These are phyloP conservation scores for Populus simonii DNA, from an alignment of 345 rosid genomes.

Conservation along the genomic window DNA sequence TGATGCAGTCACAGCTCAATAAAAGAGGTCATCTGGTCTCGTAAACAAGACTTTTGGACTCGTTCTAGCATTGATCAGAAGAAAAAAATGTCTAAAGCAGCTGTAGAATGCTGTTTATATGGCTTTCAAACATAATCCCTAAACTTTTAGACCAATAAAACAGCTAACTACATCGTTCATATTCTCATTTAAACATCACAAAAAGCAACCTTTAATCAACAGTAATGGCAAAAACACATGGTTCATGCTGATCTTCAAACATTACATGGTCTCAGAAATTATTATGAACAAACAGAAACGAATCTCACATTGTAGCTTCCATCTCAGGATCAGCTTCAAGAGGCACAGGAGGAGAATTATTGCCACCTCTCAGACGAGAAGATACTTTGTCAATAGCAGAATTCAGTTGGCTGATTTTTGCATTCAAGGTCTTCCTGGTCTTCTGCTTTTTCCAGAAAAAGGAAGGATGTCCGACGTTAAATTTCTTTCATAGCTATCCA, in stretches of 20 bases:
- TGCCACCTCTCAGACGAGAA: slow-evolving; percentile 79
- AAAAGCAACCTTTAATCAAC: not conserved
- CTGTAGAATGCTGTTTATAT: not conserved
- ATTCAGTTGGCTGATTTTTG: slow-evolving; percentile 81
- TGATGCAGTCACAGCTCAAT: not conserved
- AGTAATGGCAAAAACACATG: not conserved
- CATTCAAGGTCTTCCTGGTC: slow-evolving; percentile 80
- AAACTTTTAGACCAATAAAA: not conserved
- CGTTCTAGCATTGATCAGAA: not conserved
- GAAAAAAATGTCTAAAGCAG: not conserved
- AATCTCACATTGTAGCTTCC: slow-evolving; percentile 53
- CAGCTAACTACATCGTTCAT: not conserved
- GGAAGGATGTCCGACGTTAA: not conserved
- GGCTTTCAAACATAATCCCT: not conserved
- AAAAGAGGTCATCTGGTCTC: not conserved
- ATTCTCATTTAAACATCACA: not conserved
- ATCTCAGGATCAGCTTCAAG: slow-evolving; percentile 60
- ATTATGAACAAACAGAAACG: not conserved
- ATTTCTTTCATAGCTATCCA: not conserved
- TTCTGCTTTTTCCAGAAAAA: slow-evolving; percentile 42
- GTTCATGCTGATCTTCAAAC: not conserved
- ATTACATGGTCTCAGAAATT: not conserved
- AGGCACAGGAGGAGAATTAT: slow-evolving; percentile 36
- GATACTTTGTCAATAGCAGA: slow-evolving; percentile 89
- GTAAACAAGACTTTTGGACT: not conserved